A percentile compares a stretch with the other conserved stretches of the same genome.
Evolutionary conservation across 371 early-diverging fungal species (phyloP).

Genomic region (Mortierella sp.): DNA sequence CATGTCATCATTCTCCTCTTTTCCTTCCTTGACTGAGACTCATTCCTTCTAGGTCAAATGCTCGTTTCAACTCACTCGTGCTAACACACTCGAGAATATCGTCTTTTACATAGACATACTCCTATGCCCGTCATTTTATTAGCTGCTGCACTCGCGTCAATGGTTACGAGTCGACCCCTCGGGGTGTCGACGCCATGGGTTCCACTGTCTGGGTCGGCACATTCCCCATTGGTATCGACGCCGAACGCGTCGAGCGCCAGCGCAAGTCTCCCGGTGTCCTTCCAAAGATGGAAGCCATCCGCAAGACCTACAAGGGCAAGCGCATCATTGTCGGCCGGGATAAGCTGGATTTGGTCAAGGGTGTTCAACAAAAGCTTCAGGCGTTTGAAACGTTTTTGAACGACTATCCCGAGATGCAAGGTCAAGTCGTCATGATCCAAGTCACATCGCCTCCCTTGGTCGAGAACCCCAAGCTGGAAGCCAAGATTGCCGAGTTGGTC

Average conservation of each 20-base stretch:
- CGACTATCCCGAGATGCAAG: conserved; percentile 91
- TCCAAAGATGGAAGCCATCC: conserved; percentile 82
- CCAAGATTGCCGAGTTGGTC: conserved; percentile 90
- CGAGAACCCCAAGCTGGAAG: conserved; percentile 77
- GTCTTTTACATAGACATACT: conserved; percentile 78
- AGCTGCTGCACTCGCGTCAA: conserved; percentile 93
- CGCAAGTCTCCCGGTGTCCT: conserved; percentile 65
- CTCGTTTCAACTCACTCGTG: no score
- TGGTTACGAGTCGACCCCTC: conserved; percentile 86
- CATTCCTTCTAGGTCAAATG: no score
- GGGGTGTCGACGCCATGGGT: conserved; percentile 83
- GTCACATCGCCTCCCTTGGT: conserved; percentile 67
- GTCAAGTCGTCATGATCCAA: conserved; percentile 94
- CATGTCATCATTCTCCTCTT: background rate
- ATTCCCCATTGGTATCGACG: conserved; percentile 98
- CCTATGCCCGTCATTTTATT: conserved; percentile 96
- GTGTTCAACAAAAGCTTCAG: conserved; percentile 96
- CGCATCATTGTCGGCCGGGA: conserved; percentile 98
- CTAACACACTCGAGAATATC: no score
- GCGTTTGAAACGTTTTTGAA: conserved; percentile 95
- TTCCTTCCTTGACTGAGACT: no score
- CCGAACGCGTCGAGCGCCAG: conserved; percentile 61
- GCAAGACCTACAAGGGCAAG: conserved; percentile 90
- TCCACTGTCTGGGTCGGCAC: conserved; percentile 86
- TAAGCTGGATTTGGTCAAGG: conserved; percentile 98